Evolutionary conservation across 192 early-diverging fungal genomes (phyloP), one percentile per base, ranked within the genome.

Genomic region (Lunasporangiospora selenospora): DNA sequence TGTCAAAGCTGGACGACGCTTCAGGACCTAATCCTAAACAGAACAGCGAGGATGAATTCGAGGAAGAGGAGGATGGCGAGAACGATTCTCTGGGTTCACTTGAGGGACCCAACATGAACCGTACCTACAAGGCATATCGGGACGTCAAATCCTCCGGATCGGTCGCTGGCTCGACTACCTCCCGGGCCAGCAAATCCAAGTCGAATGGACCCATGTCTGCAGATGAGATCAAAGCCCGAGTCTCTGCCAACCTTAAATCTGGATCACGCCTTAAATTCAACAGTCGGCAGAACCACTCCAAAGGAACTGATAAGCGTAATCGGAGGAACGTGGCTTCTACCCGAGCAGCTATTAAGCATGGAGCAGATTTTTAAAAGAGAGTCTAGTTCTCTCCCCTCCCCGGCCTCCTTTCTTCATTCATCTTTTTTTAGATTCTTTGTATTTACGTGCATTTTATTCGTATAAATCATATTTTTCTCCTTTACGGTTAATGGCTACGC

Each of bases 241-340:
- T 87, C 6, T 67, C 83, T 3, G 59, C 65, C 31, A 56, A 75
- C 16, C 53, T 87, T 16, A 49, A 56, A 29, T 66, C 67, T 19
- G 41, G 62, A 26, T 44, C 65, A 50, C 34, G 49, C 15, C 36
- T 75, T 55, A 62, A 77, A 44, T 56, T 62, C 29, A 75, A 43
- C 5, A 54, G 58, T 40, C 78, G 76, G 27, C 69, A 80, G 30
- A 87, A 87, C 58, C 76, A 78, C 18, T 57, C 53, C 29, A 87
- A 87, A 49, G 79, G 76, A 23, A 82, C 77, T 6, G 82, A 81
- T 45, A 87, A 87, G 65, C 71, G 85, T 45, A 69, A 75, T 63
- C 32, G 69, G 30, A 54, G 76, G 16, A 34, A 50, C 30, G 46
- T 56, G 33, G 56, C 60, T 8, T 60, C 45, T 18, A 59, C 65